Evolutionary conservation across 441 rosid species (phyloP), one percentile per base, ranked within the genome.

Genomic region (Corymbia citriodora): DNA sequence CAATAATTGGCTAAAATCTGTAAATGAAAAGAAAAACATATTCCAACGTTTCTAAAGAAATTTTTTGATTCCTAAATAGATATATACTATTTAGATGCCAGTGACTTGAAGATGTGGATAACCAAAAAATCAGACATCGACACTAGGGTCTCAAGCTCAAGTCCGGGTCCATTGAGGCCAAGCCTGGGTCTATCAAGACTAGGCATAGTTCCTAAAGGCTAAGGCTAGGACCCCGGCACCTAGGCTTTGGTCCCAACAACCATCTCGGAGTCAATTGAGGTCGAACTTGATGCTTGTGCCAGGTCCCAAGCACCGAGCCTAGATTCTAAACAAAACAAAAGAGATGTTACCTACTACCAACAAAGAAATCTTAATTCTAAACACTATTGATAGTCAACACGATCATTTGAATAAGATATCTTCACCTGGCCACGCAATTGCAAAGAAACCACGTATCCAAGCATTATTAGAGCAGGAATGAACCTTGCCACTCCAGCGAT

Each of bases 141-240:
- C 13, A 10, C 10, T 59, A 25, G 1, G 11, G 14, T 25, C n/a
- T 23, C 3, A 1, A 59, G 25, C 4, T 7, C 65, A 17, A 10
- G 65, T 59, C 6, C 0, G 2, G 14, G 14, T 23, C n/a, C 65
- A 59, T 19, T 0, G 6, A 25, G 25, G n/a, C 65, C 25, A 7
- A 25, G 65, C 14, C 13, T 25, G 7, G 6, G 5, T 40, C 6
- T 6, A 40, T 4, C 45, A 40, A 40, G 45, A 40, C 45, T 40
- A 6, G 45, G 45, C 45, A 5, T 40, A 59, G 7, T 0, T 29
- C 65, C 10, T 59, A 6, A 13, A 59, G 65, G 13, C 65, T 59
- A 59, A 59, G 65, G 65, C n/a, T 19, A 10, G 3, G 13, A 23
- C 11, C 63, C 23, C 10, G 3, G 29, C 23, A 29, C 3, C 2